Base-by-base conservation (phyloP, 2,329 filamentous ascomycete genomes). In the Amphichorda felina region DNA sequence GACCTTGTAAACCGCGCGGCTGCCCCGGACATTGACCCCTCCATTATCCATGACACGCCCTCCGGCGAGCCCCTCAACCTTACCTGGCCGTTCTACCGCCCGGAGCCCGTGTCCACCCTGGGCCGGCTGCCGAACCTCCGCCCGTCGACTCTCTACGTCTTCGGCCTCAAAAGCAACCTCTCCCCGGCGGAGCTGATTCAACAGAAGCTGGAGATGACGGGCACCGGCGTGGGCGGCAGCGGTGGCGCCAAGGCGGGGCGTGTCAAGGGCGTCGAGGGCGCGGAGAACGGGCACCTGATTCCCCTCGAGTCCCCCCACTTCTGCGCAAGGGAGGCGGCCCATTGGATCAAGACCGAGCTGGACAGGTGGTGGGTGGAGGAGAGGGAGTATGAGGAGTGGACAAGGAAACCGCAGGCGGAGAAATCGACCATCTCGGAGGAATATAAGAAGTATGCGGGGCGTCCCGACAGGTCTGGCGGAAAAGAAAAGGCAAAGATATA, bases 261-360 rank as follows among this genome's bases (percentile, higher is more conserved):
- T 31, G 87, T 94, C 2, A 67, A 64, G 38, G 68, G 77, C 43
- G 68, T 83, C 5, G 63, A 75, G 13, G 57, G 91, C 7, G 59
- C 79, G 19, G 70, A 69, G 0, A 65, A 69, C 5, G 86, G 88
- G 0, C 89, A 96, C 55, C 56, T 95, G 29, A 73, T 95, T 19
- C 81, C 88, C 0, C 83, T 94, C 73, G 87, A 94, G 56, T 70
- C 72, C 27, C 82, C 83, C 0, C 61, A 49, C 2, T 64, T 73
- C 47, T 82, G 79, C 41, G 88, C 85, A 2, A 62, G 70, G 39
- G 55, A 70, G 14, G 68, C 72, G 0, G 70, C 68, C 0, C 50
- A 53, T 18, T 84, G 76, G 65, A 54, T 83, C 37, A 63, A 54
- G 0, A 47, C 50, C n/a, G 75, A 81, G 50, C 43, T 82, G 42